Base-by-base conservation (phyloP, 257 asterid species). In the Forsythia suspensa region DNA sequence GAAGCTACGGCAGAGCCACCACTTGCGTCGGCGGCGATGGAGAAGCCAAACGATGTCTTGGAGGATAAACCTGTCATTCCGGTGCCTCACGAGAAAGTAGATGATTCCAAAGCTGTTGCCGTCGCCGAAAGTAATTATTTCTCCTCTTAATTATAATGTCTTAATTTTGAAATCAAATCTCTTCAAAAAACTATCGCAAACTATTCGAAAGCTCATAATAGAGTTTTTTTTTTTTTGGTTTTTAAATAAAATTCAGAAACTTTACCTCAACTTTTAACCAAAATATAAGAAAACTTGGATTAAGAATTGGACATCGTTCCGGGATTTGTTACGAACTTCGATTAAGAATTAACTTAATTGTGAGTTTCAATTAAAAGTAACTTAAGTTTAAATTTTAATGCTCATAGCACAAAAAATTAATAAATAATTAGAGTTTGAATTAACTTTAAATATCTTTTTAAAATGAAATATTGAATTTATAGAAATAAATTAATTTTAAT, bases 1-100 rank as follows among this genome's bases (percentile, higher is more conserved):
- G 69, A 61, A 61, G 38, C 38, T 61, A 61, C 69, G 69, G 38
- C 69, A 38, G 69, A 63, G 70, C 70, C 70, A 63, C 70, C 70
- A 63, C 38, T 29, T 24, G 16, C 36, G 39, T 8, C 70, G 15
- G 70, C 39, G 70, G 20, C 39, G 39, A 63, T 63, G 70, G 70
- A 24, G 39, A 63, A 24, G 39, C 70, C 70, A 63, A 63, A 5
- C 39, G 36, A 29, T 63, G 15, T 29, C 2, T 63, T 0, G 15
- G 70, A 63, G 7, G 39, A 24, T 24, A 63, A 63, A 63, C 8
- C 65, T 16, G 21, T 55, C 65, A 24, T 55, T 55, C 65, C 65
- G 21, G 65, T 55, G 65, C 21, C 65, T 16, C 65, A 55, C 21
- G 65, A 55, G 65, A 55, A 55, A 18, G 16, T 48, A n/a, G 57